Base-by-base conservation (phyloP, 768 basidiomycete species). In the Pisolithus albus region DNA sequence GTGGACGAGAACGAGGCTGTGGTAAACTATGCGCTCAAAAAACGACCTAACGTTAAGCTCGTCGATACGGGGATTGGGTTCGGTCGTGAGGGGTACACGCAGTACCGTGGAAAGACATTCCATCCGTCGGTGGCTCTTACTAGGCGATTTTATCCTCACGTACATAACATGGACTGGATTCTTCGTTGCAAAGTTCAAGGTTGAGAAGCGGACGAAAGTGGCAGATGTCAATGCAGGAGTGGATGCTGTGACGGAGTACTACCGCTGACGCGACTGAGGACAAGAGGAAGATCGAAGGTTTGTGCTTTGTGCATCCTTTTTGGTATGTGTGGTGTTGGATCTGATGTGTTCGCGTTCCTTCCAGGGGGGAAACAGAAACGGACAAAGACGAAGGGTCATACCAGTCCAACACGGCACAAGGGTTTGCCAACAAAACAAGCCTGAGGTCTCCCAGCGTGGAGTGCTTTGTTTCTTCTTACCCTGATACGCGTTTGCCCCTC, bases 141-240 rank as follows among this genome's bases (percentile, higher is more conserved):
- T 18, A 75, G 92, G 59, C 75, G 96, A 54, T 95, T 92, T 68
- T 95, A 93, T 65, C 90, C 94, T 15, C 94, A 97, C 69, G 93
- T 96, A 60, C 94, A 97, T 72, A 99, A 99, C 70, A 96, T 98
- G 94, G 96, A 99, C 66, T n/a, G 96, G 96, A 5, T 99, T 99
- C 78, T 99, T 80, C 68, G 94, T 98, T 50, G 95, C 95, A 53
- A 98, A 98, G 70, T 91, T 99, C 79, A 94, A 89, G 70, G 85
- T 98, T n/a, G 86, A 83, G 65, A 89, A 82, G 69, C 78, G 85
- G 53, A 64, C 72, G 45, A 93, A 88, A 71, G 61, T 52, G 34
- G 62, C 61, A 50, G 56, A 49, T 5, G 67, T 60, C 37, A 61
- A 69, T 13, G 69, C 61, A 46, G 64, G 46, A n/a, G 52, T 16